A percentile compares a stretch with the other conserved stretches of the same genome.
phyloP scores from a whole-genome alignment of 2,329 filamentous ascomycete species.

The Ploettnerulaceae sp. region DNA sequence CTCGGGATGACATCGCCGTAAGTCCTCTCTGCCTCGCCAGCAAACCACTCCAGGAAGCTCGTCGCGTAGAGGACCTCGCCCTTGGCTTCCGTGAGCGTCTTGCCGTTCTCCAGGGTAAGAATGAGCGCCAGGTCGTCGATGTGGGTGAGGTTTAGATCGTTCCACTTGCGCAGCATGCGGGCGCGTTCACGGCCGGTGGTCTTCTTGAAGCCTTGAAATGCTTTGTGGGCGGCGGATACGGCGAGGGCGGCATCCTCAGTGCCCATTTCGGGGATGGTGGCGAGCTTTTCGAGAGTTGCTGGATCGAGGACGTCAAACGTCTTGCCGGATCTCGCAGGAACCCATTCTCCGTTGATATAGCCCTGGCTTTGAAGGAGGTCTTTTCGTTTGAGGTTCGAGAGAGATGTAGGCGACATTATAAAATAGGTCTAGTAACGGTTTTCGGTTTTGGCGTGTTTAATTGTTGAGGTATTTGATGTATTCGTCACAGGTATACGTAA shows the following conservation, averaged over 20 bases:
- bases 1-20: slow-evolving; percentile 18
- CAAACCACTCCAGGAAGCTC: slow-evolving; percentile 59
- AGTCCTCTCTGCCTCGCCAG: slow-evolving; percentile 39
- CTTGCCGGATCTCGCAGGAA: slow-evolving; percentile 46
- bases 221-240: slow-evolving; percentile 45
- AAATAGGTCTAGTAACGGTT: too few species aligned
- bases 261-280: slow-evolving; percentile 48
- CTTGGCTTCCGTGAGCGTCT: slow-evolving; percentile 56
- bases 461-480: too few species aligned
- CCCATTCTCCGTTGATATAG: slow-evolving; percentile 51
- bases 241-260: slow-evolving; percentile 44
- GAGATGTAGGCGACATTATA: slow-evolving; percentile 14
- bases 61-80: slow-evolving; percentile 55
- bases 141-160: slow-evolving; percentile 61
- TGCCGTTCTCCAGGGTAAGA: slow-evolving; percentile 67
- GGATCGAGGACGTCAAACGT: slow-evolving; percentile 50
- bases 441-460: too few species aligned
- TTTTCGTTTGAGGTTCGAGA: slow-evolving; percentile 15
- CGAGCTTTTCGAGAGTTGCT: slow-evolving; percentile 43
- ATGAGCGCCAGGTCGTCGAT: slow-evolving; percentile 54
- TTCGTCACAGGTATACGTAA: too few species aligned
- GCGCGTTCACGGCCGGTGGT: slow-evolving; percentile 56
- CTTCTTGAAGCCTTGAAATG: slow-evolving; percentile 48
- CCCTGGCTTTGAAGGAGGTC: slow-evolving; percentile 44
- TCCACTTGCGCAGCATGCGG: slow-evolving; percentile 61